A percentile compares a stretch with the other conserved stretches of the same genome.
phyloP scores from a whole-genome alignment of 306 rosid species.

The Ochetophila trinervis region DNA sequence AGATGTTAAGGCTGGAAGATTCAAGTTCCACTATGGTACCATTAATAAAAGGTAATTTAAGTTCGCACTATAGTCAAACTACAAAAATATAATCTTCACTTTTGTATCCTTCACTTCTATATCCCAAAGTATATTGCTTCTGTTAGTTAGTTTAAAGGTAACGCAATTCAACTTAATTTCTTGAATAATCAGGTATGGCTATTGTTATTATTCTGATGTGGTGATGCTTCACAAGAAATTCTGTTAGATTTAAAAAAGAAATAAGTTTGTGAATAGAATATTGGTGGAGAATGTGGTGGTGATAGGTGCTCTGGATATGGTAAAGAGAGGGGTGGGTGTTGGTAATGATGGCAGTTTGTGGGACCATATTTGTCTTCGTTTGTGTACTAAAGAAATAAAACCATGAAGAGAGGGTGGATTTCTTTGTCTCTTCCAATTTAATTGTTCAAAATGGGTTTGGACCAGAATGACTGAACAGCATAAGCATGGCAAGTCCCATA shows the following conservation, averaged over 20 bases:
- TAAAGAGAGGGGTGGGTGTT: too few species aligned
- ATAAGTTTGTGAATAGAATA: neutral
- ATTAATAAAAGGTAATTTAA: constrained; percentile 69
- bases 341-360: too few species aligned
- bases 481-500: neutral
- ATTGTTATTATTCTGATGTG: neutral
- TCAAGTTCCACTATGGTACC: constrained; percentile 81
- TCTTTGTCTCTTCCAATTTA: neutral
- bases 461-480: neutral
- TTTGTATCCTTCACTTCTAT: neutral
- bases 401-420: neutral
- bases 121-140: neutral
- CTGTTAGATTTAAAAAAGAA: neutral
- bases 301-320: too few species aligned
- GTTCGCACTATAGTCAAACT: neutral
- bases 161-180: neutral
- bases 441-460: neutral
- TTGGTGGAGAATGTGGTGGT: neutral
- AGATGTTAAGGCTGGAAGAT: constrained; percentile 71
- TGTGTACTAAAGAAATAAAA: too few species aligned
- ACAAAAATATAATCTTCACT: neutral
- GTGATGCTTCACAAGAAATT: neutral
- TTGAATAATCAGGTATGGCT: neutral
- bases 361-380: too few species aligned
- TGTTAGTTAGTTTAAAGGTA: neutral